A percentile compares a stretch with the other conserved stretches of the same genome.
Evolutionary conservation across 257 asterid genomes (phyloP).

Genomic region (Ehretia macrophylla): DNA sequence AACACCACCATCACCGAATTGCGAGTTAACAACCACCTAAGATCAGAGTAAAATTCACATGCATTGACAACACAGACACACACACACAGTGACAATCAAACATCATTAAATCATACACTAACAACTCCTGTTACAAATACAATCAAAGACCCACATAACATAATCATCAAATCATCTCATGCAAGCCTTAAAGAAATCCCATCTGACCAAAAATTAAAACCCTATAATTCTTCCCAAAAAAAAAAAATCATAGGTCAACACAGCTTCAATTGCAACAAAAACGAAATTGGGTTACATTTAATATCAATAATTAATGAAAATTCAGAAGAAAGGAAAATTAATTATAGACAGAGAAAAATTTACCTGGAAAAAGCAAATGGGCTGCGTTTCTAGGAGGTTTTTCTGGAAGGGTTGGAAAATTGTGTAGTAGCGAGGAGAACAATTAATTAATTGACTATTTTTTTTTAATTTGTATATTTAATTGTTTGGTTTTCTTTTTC

Average conservation of each 20-base stretch:
- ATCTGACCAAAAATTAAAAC: not conserved
- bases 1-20: constrained; percentile 1
- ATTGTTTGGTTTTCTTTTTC: too few relatives aligned
- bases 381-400: not conserved
- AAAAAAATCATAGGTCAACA: not conserved
- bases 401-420: too few relatives aligned
- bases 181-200: not conserved
- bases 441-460: too few relatives aligned
- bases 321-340: too few relatives aligned
- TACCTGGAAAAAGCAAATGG: not conserved
- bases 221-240: not conserved
- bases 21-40: constrained; percentile 5
- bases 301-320: too few relatives aligned
- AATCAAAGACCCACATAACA: constrained; percentile 13
- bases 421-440: too few relatives aligned
- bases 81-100: constrained; percentile 3
- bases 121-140: constrained; percentile 5
- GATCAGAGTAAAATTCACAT: constrained; percentile 13
- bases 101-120: constrained; percentile 11
- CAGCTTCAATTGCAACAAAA: not conserved
- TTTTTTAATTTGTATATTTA: too few relatives aligned
- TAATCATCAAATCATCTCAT: constrained; percentile 6
- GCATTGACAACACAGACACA: constrained; percentile 12
- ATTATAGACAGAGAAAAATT: not conserved
- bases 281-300: not conserved